A percentile compares a stretch with the other conserved stretches of the same genome.
phyloP scores from a whole-genome alignment of 768 basidiomycete species.

The Chalciporus pseudorubinellus region DNA sequence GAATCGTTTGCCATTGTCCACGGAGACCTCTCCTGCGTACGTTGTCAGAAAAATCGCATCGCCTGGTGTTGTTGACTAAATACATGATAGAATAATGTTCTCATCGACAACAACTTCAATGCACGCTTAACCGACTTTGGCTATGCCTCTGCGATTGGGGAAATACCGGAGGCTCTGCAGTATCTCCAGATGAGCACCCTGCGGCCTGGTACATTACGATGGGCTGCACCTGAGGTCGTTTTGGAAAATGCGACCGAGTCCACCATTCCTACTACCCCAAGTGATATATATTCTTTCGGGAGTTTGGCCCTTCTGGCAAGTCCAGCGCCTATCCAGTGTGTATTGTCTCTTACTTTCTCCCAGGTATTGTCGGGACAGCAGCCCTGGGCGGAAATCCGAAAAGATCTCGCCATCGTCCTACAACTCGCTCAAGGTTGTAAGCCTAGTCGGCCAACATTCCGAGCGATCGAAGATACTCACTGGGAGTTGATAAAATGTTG shows the following conservation, averaged over 20 bases:
- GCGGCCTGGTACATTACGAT: constrained; percentile 39
- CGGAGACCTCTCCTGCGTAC: constrained; percentile 12
- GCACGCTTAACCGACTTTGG: constrained; percentile 5
- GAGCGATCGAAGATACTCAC: constrained; percentile 3
- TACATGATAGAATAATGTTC: constrained; percentile 3
- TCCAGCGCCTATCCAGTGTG: not conserved
- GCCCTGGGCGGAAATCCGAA: constrained; percentile 2
- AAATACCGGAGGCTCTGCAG: not conserved
- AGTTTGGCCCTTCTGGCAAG: constrained; percentile 30
- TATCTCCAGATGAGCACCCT: constrained; percentile 24
- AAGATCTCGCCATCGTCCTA: constrained; percentile 6
- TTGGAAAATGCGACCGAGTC: not conserved
- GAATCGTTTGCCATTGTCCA: constrained; percentile 12
- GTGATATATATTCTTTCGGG: constrained; percentile 20
- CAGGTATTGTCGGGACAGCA: constrained; percentile 21
- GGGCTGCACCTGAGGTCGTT: constrained; percentile 38
- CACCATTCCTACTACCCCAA: too few species aligned
- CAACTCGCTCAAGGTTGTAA: not conserved
- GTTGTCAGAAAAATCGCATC: not conserved
- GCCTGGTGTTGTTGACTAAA: not conserved
- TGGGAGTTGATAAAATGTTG: constrained; percentile 10
- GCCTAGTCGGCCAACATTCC: not conserved
- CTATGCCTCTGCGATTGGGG: constrained; percentile 3
- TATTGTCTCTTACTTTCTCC: not conserved
- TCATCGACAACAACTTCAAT: not conserved